A percentile compares a stretch with the other conserved stretches of the same genome.
Evolutionary conservation across 352 stramenopile species (phyloP).

Genomic region (Phytophthora meadii): DNA sequence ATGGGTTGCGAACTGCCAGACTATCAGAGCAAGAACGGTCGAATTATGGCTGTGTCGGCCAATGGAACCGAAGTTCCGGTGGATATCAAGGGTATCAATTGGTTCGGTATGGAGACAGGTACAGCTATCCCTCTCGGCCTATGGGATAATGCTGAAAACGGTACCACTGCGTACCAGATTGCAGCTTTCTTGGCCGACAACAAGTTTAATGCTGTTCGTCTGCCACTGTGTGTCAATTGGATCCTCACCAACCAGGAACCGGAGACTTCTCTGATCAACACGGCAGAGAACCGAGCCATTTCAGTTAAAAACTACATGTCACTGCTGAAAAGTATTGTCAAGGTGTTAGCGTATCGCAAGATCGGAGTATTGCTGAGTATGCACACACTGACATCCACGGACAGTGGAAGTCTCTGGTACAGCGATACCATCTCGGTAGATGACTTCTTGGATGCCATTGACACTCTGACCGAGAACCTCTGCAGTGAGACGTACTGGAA

Average conservation of each 20-base stretch:
- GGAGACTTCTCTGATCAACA: conserved; percentile 53
- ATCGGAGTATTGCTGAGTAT: conserved; percentile 68
- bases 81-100: conserved; percentile 82
- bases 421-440: conserved; percentile 40
- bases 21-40: conserved; percentile 75
- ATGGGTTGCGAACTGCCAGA: conserved; percentile 72
- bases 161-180: conserved; percentile 79
- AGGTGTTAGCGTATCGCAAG: conserved; percentile 61
- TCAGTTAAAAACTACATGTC: conserved; percentile 60
- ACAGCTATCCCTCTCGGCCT: conserved; percentile 71
- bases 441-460: conserved; percentile 57
- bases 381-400: conserved; percentile 58
- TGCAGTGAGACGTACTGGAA: conserved; percentile 68
- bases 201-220: conserved; percentile 81
- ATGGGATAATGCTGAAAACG: conserved; percentile 75
- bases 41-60: conserved; percentile 57
- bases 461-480: conserved; percentile 52
- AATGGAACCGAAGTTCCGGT: conserved; percentile 66
- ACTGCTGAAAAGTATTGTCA: conserved; percentile 57
- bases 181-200: conserved; percentile 71
- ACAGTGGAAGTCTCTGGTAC: conserved; percentile 60
- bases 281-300: conserved; percentile 66
- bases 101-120: conserved; percentile 78
- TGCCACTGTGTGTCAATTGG: conserved; percentile 69
- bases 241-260: conserved; percentile 71